These are phyloP conservation scores for Candida pseudocylindracea DNA, from an alignment of 1,139 yeast species.

Conservation along the genomic window DNA sequence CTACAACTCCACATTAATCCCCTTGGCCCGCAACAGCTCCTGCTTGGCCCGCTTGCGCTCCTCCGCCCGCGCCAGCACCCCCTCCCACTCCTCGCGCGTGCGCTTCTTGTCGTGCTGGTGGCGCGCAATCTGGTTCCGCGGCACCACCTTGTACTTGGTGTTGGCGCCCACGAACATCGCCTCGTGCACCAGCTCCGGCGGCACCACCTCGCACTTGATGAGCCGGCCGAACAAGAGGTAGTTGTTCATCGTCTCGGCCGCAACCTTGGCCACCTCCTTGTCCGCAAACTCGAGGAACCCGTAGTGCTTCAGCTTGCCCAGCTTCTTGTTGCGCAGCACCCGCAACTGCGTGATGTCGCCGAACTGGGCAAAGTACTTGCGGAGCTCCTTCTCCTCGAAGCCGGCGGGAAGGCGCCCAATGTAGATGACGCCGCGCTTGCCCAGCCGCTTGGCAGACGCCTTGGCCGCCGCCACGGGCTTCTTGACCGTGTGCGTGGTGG, in stretches of 20 bases:
- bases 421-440: conserved; percentile 45
- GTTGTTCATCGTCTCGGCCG: conserved; percentile 91
- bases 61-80: conserved; percentile 1
- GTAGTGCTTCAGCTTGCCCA: conserved; percentile 84
- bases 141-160: conserved; percentile 2
- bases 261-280: conserved; percentile 60
- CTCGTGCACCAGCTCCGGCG: conserved; percentile 10
- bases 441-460: too few species aligned
- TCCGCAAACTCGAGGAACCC: conserved; percentile 74
- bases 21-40: background rate
- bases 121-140: too few species aligned
- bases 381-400: conserved; percentile 68
- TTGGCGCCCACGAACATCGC: conserved; percentile 2
- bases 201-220: conserved; percentile 36
- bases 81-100: conserved; percentile 3
- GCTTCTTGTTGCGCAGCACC: conserved; percentile 70
- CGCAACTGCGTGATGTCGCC: conserved; percentile 64
- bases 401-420: conserved; percentile 88
- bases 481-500: conserved; percentile 4
- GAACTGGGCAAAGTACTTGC: conserved; percentile 69
- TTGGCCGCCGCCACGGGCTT: conserved; percentile 4
- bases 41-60: conserved; percentile 2
- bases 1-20: too few species aligned
- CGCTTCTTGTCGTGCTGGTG: conserved; percentile 2
- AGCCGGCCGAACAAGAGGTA: conserved; percentile 78